Base-by-base conservation (phyloP, 108 stramenopile genomes). In the Cyclotella choctawhatcheeana region DNA sequence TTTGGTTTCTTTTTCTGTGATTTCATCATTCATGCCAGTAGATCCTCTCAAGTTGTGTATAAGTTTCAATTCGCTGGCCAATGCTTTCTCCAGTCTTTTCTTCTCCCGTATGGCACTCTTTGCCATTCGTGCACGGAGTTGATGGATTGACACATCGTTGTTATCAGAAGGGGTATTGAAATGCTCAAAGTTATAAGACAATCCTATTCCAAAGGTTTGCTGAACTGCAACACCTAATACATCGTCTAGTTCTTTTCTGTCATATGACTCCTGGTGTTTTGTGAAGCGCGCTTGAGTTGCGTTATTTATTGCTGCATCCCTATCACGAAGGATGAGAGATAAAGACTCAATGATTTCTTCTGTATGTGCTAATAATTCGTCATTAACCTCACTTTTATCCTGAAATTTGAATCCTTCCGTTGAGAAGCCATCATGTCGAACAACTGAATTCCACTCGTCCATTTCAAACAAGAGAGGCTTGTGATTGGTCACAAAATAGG, bases 151-250 rank as follows among this genome's bases (percentile, higher is more conserved):
- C 44, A 85, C 62, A n/a, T 78, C 63, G 31, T 82, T 62, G 26
- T 72, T 82, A 31, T 59, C 40, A 18, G 79, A 30, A 1, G 82
- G 79, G 10, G 29, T n/a, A 37, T 81, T 62, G 51, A 81, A 81
- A 59, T 94, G 89, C 47, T 92, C 88, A 76, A 86, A 90, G 29
- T 83, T 82, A 69, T 79, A 91, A 7, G 87, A 89, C 13, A 92
- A 69, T 44, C 94, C 94, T 56, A 93, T 72, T 0, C 90, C 91
- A 71, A 95, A 85, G 0, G 85, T 85, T 67, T 85, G 79, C 32
- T 90, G 78, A 33, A 95, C 74, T 17, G 94, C 94, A 3, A 91
- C 84, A 18, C 94, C 94, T 33, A 95, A 69, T 26, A 92, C 87
- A 81, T 95, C 94, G 27, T 86, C 67, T 2, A 76, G 33, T 18